phyloP scores from a whole-genome alignment of 768 basidiomycete species.

The Dendrothele bispora region DNA sequence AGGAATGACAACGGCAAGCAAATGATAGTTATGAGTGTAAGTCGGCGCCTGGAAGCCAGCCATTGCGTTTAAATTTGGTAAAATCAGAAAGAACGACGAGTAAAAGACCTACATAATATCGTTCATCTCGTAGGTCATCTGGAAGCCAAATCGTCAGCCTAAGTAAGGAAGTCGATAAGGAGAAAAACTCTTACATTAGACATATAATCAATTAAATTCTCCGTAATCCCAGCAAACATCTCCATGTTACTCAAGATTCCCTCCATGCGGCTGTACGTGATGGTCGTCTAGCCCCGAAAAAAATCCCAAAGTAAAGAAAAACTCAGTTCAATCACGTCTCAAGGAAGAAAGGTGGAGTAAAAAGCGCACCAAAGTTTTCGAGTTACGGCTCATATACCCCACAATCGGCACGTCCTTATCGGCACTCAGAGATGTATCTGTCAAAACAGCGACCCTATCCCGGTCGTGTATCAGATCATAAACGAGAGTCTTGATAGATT shows the following conservation, averaged over 20 bases:
- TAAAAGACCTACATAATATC: constrained; percentile 49
- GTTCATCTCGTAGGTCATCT: constrained; percentile 68
- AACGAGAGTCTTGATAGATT: constrained; percentile 68
- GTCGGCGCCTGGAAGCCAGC: constrained; percentile 46
- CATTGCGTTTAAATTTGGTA: not conserved
- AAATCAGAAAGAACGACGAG: not conserved
- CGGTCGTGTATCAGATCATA: constrained; percentile 72
- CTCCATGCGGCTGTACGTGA: no score
- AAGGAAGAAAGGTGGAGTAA: no score
- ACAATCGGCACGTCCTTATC: constrained; percentile 34
- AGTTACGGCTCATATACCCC: constrained; percentile 65
- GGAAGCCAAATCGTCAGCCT: constrained; percentile 56
- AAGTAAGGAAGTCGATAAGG: not conserved
- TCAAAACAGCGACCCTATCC: constrained; percentile 62
- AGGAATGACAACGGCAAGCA: constrained; percentile 70
- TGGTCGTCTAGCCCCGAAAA: constrained; percentile 75
- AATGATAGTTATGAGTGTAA: constrained; percentile 68
- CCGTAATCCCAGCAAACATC: constrained; percentile 64
- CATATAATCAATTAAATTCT: constrained; percentile 69
- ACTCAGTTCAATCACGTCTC: no score
- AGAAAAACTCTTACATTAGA: constrained; percentile 53
- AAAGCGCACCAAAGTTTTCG: constrained; percentile 48
- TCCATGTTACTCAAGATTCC: constrained; percentile 64
- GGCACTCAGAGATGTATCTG: constrained; percentile 32
- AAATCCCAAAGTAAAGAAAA: no score